Evolutionary conservation across 2,329 filamentous ascomycete genomes (phyloP).

Genomic region (Coniochaeta ligniaria): DNA sequence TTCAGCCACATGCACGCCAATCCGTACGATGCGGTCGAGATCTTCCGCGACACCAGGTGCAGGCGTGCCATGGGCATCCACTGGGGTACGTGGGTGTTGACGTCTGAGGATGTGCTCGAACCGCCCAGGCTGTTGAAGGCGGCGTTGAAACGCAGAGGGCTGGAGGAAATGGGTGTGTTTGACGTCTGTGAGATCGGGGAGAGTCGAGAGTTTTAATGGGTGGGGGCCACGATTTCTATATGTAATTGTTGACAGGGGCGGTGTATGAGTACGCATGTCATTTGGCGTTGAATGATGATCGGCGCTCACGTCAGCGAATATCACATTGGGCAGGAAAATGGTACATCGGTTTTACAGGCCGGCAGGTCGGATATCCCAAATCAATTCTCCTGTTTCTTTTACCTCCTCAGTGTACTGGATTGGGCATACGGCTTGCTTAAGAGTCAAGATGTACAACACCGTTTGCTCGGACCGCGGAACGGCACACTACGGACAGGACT

Average conservation of each 20-base stretch:
- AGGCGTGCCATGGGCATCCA: conserved; percentile 77
- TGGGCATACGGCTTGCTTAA: too few species aligned
- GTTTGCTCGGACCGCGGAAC: too few species aligned
- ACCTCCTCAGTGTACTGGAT: too few species aligned
- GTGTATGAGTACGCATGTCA: neutral
- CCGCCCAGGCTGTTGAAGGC: conserved; percentile 67
- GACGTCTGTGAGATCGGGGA: conserved; percentile 81
- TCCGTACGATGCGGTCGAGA: conserved; percentile 81
- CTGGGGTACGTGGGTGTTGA: conserved; percentile 88
- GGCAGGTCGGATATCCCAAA: neutral
- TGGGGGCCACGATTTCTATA: neutral
- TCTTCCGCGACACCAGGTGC: conserved; percentile 79
- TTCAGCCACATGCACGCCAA: conserved; percentile 82
- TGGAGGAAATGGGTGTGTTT: conserved; percentile 68
- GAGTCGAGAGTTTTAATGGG: conserved; percentile 60
- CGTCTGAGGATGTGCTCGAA: conserved; percentile 77
- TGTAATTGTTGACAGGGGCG: neutral
- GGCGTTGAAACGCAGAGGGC: conserved; percentile 59
- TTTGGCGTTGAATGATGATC: neutral
- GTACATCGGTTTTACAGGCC: neutral
- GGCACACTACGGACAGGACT: too few species aligned
- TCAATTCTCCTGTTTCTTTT: neutral
- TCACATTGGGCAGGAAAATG: neutral
- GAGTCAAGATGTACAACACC: too few species aligned
- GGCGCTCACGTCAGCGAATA: neutral